These are phyloP conservation scores for Fusarium cicatricum DNA, from an alignment of 2,329 filamentous ascomycete species.

Conservation along the genomic window DNA sequence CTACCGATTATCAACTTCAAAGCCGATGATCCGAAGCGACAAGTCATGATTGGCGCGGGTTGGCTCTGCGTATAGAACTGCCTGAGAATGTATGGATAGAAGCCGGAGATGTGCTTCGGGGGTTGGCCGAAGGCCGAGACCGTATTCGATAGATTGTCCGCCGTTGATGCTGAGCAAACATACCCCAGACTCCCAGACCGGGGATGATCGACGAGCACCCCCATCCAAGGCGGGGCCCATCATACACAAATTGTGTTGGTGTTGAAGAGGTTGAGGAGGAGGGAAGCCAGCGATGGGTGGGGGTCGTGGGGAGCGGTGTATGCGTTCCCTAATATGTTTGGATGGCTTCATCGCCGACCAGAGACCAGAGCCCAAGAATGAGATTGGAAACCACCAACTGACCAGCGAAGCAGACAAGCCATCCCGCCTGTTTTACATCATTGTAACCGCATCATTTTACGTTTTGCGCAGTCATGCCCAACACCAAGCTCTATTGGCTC, in stretches of 20 bases:
- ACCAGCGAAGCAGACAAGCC: constrained; percentile 9
- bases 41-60: background rate
- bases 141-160: background rate
- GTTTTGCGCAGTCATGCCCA: constrained; percentile 13
- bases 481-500: background rate
- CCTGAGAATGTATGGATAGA: background rate
- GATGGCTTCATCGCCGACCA: constrained; percentile 34
- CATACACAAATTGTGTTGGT: constrained; percentile 29
- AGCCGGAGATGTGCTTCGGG: constrained; percentile 27
- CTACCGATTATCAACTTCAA: background rate
- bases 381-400: constrained; percentile 19
- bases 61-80: constrained; percentile 3
- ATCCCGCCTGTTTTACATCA: constrained; percentile 32
- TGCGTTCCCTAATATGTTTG: constrained; percentile 28
- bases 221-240: constrained; percentile 31
- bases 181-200: constrained; percentile 34
- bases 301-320: constrained; percentile 42
- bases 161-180: constrained; percentile 4
- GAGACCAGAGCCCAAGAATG: background rate
- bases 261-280: constrained; percentile 13
- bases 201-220: constrained; percentile 31
- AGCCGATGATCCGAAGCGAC: constrained; percentile 12
- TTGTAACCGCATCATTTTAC: constrained; percentile 9
- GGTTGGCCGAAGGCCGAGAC: constrained; percentile 36
- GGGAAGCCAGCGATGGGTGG: constrained; percentile 27